phyloP scores from a whole-genome alignment of 352 stramenopile genomes.

The Ophiocytium majus region DNA sequence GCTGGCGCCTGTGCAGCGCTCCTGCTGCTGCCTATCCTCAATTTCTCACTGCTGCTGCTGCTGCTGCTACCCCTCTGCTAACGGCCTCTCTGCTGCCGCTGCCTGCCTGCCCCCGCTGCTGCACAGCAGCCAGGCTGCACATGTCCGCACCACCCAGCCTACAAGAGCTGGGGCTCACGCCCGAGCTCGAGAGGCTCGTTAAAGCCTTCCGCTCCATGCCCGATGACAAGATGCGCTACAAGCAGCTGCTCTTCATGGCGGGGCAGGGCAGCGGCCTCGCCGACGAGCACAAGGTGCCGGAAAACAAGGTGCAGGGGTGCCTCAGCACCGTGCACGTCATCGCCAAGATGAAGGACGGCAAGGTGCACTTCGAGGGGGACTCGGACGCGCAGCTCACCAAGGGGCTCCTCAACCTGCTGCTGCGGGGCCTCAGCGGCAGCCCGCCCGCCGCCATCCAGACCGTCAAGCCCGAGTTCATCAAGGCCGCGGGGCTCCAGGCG shows the following conservation, averaged over 20 bases:
- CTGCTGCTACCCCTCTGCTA: too few relatives aligned
- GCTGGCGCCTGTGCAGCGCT: neutral
- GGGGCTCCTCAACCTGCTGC: slow-evolving; percentile 55
- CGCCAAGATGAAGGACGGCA: slow-evolving; percentile 54
- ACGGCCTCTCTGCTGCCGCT: too few relatives aligned
- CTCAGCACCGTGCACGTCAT: slow-evolving; percentile 60
- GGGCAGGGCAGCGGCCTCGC: slow-evolving; percentile 57
- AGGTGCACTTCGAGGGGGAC: slow-evolving; percentile 58
- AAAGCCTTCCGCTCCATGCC: slow-evolving; percentile 62
- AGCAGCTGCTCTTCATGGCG: slow-evolving; percentile 74
- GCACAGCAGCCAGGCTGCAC: neutral
- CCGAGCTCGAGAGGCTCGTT: slow-evolving; percentile 50
- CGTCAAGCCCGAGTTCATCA: slow-evolving; percentile 61
- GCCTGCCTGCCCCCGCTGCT: too few relatives aligned
- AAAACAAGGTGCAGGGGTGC: slow-evolving; percentile 73
- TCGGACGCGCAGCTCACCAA: slow-evolving; percentile 61
- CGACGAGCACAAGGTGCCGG: slow-evolving; percentile 58
- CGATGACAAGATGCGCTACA: slow-evolving; percentile 74
- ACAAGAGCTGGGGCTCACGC: slow-evolving; percentile 48
- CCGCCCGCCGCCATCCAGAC: slow-evolving; percentile 53
- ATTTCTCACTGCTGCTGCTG: too few relatives aligned
- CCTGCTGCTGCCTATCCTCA: neutral
- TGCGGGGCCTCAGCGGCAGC: slow-evolving; percentile 57
- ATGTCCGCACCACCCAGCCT: slow-evolving; percentile 44
- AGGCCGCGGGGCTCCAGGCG: slow-evolving; percentile 55